A percentile compares a stretch with the other conserved stretches of the same genome.
Evolutionary conservation across 805 yeast species (phyloP).

Genomic region (Monosporozyma unispora): DNA sequence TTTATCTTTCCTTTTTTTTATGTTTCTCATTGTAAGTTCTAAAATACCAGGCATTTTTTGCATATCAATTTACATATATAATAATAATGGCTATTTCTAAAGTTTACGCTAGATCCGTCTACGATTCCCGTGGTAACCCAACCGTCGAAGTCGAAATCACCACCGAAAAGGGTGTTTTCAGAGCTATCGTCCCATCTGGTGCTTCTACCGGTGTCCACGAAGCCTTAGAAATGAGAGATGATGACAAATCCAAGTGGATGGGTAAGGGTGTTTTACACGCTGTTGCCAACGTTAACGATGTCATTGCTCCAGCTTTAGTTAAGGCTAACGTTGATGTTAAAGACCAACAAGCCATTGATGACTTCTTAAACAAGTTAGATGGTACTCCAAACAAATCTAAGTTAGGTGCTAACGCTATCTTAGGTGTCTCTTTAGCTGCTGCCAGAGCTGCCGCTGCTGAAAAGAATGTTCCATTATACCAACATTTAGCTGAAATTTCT

Average conservation of each 20-base stretch:
- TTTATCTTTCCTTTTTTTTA: slow-evolving; percentile 1
- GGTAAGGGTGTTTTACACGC: slow-evolving; percentile 99
- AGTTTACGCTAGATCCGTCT: slow-evolving; percentile 90
- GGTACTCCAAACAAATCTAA: slow-evolving; percentile 97
- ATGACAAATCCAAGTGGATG: slow-evolving; percentile 93
- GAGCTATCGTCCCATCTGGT: slow-evolving; percentile 98
- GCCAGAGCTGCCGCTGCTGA: slow-evolving; percentile 98
- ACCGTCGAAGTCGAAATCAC: slow-evolving; percentile 96
- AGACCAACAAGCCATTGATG: slow-evolving; percentile 81
- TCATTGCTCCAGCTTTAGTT: slow-evolving; percentile 89
- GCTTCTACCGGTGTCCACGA: slow-evolving; percentile 99
- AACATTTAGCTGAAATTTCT: slow-evolving; percentile 77
- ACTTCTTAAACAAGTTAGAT: slow-evolving; percentile 76
- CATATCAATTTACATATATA: slow-evolving; percentile 1
- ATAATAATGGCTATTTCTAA: slow-evolving; percentile 70
- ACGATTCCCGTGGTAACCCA: slow-evolving; percentile 99
- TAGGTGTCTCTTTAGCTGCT: slow-evolving; percentile 95
- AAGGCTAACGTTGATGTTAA: slow-evolving; percentile 73
- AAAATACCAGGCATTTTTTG: slow-evolving; percentile 14
- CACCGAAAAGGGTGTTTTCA: slow-evolving; percentile 89
- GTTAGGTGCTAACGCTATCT: slow-evolving; percentile 97
- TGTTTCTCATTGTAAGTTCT: slow-evolving; percentile 1
- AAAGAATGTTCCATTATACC: slow-evolving; percentile 87
- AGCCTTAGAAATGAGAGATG: slow-evolving; percentile 97
- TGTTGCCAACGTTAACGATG: slow-evolving; percentile 87